These are phyloP conservation scores for Didymosphaeria variabile DNA, from an alignment of 2,329 filamentous ascomycete species.

Conservation along the genomic window DNA sequence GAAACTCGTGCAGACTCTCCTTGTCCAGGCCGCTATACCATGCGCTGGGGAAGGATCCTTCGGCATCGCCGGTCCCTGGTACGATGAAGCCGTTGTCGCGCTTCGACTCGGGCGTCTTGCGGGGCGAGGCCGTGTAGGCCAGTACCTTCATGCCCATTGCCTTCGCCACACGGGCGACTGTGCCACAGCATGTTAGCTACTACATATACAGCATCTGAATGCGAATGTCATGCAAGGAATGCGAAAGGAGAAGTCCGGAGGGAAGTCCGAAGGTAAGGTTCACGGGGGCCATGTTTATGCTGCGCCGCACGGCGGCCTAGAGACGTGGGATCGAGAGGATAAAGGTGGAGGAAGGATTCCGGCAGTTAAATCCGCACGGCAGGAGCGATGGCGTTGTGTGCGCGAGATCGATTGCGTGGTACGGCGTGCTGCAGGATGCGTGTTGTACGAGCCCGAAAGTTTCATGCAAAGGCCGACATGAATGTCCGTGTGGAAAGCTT, in stretches of 20 bases:
- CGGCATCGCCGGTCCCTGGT: constrained; percentile 69
- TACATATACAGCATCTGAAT: not conserved
- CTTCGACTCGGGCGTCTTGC: constrained; percentile 71
- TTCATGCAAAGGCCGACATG: not conserved
- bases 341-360: not conserved
- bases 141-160: constrained; percentile 77
- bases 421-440: constrained; percentile 10
- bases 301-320: not conserved
- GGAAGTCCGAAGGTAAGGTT: not conserved
- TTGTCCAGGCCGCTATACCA: constrained; percentile 68
- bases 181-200: constrained; percentile 21
- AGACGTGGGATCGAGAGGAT: not conserved
- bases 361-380: not conserved
- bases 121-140: constrained; percentile 77
- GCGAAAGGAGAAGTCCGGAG: not conserved
- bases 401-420: constrained; percentile 8
- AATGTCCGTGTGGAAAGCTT: constrained; percentile 17
- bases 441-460: not conserved
- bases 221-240: not conserved
- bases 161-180: constrained; percentile 65
- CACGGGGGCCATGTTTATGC: not conserved
- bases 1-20: constrained; percentile 61
- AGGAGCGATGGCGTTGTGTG: not conserved
- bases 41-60: constrained; percentile 62
- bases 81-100: constrained; percentile 73